phyloP scores from a whole-genome alignment of 2,329 filamentous ascomycete genomes.

The Fusarium piperis region DNA sequence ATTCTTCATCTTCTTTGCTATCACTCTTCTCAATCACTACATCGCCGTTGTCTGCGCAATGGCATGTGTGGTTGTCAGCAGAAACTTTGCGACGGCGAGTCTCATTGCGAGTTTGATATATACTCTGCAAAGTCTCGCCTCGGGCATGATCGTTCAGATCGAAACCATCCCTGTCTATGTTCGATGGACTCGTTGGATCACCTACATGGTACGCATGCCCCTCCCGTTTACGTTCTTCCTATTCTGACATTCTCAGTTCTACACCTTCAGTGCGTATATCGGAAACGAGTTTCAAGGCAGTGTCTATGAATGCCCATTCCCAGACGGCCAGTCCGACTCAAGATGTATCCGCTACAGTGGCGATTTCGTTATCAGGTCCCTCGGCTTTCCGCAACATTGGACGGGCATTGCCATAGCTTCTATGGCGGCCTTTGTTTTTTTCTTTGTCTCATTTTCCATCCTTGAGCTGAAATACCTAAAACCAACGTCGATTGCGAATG shows the following conservation, averaged over 20 bases:
- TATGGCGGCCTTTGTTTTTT: slow-evolving; percentile 67
- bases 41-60: slow-evolving; percentile 77
- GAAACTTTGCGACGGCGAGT: slow-evolving; percentile 76
- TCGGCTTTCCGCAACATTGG: slow-evolving; percentile 76
- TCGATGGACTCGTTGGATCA: slow-evolving; percentile 78
- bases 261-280: slow-evolving; percentile 75
- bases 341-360: slow-evolving; percentile 76
- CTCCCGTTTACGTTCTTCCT: background rate
- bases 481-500: slow-evolving; percentile 70
- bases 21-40: slow-evolving; percentile 76
- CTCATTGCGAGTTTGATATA: slow-evolving; percentile 77
- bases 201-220: slow-evolving; percentile 60
- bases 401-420: slow-evolving; percentile 72
- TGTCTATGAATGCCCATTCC: slow-evolving; percentile 77
- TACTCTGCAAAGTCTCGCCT: slow-evolving; percentile 78
- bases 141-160: slow-evolving; percentile 79
- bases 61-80: slow-evolving; percentile 70
- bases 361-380: slow-evolving; percentile 71
- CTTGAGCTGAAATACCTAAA: slow-evolving; percentile 71
- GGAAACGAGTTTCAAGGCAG: slow-evolving; percentile 77
- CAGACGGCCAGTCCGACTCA: slow-evolving; percentile 68
- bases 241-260: slow-evolving; percentile 60
- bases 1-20: slow-evolving; percentile 77
- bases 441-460: slow-evolving; percentile 70
- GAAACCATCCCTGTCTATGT: slow-evolving; percentile 80